Evolutionary conservation across 2,329 filamentous ascomycete genomes (phyloP).

Genomic region (Neofusicoccum kwambonambiense): DNA sequence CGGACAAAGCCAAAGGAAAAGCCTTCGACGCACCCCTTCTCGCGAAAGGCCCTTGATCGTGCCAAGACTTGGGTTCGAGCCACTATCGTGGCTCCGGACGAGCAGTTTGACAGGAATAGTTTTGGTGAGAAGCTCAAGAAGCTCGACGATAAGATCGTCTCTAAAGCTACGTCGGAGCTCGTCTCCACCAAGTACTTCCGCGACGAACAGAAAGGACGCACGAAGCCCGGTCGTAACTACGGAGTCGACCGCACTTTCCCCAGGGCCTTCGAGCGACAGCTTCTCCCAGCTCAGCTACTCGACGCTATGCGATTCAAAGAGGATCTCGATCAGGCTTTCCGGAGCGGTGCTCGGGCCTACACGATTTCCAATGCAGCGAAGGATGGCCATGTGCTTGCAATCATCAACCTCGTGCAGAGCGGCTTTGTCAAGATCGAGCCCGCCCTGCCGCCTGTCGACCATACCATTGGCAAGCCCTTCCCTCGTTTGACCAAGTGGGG

Average conservation of each 20-base stretch:
- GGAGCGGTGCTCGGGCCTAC: conserved; percentile 10
- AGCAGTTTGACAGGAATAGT: conserved; percentile 37
- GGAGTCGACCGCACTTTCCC: conserved; percentile 61
- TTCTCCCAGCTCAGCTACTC: conserved; percentile 27
- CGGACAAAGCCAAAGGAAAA: not conserved
- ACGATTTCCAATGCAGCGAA: conserved; percentile 56
- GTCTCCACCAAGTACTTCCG: conserved; percentile 55
- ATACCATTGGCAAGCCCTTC: conserved; percentile 38
- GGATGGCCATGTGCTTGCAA: conserved; percentile 65
- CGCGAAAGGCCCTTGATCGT: not conserved
- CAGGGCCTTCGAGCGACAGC: conserved; percentile 53
- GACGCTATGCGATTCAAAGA: conserved; percentile 62
- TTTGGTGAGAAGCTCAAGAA: conserved; percentile 42
- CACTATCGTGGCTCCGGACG: conserved; percentile 43
- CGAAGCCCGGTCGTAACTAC: conserved; percentile 61
- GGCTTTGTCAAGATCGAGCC: conserved; percentile 57
- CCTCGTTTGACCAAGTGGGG: conserved; percentile 59
- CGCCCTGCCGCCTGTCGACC: conserved; percentile 57
- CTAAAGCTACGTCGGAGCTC: conserved; percentile 56
- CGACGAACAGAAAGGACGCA: conserved; percentile 59
- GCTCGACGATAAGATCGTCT: conserved; percentile 34
- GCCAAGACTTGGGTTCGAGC: conserved; percentile 42
- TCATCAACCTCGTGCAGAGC: conserved; percentile 63
- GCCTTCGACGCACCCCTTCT: not conserved
- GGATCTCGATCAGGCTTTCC: conserved; percentile 58